Base-by-base conservation (phyloP, 1,284 basidiomycete genomes). In the Ceratobasidium sp. region DNA sequence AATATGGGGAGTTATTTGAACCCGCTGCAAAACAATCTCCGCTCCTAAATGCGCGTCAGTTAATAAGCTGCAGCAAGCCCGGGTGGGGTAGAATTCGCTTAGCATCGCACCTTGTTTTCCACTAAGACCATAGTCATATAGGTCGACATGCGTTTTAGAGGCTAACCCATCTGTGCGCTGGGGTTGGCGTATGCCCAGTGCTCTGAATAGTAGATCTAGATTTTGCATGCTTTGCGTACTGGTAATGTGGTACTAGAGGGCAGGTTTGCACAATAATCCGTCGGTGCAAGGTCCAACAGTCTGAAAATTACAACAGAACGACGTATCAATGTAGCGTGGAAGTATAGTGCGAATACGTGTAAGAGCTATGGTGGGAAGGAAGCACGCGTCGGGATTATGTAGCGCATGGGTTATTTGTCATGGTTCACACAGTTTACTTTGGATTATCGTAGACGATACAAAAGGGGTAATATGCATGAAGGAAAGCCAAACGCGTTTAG, bases 91-190 rank as follows among this genome's bases (percentile, higher is more conserved):
- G 47, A 21, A 13, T 46, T 14, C 19, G 23, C n/a, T 57, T 49
- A 11, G 33, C 33, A 36, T 36, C 33, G 11, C 11, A 68, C 66
- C 66, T 42, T 68, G 54, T 16, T 16, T 19, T 3, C 66, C 66
- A n/a, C 46, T 68, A 23, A 68, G 33, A 0, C 56, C 56, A n/a
- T 68, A 68, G 41, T 68, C 66, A 30, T 68, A 68, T 9, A 68
- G 25, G n/a, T 68, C 66, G 19, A 68, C 66, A 19, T 68, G 66
- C 16, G 66, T 68, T 57, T 36, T 41, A 30, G 66, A 68, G 9
- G 66, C 56, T 46, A 68, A 52, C 39, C 42, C 54, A 30, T 68
- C 53, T n/a, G 39, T 56, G 1, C 14, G 11, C 16, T 19, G 33
- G 14, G 66, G 56, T 50, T 54, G 66, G 39, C 33, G 33, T n/a